phyloP scores from a whole-genome alignment of 805 yeast species.

The Yarrowia phangngaensis region DNA sequence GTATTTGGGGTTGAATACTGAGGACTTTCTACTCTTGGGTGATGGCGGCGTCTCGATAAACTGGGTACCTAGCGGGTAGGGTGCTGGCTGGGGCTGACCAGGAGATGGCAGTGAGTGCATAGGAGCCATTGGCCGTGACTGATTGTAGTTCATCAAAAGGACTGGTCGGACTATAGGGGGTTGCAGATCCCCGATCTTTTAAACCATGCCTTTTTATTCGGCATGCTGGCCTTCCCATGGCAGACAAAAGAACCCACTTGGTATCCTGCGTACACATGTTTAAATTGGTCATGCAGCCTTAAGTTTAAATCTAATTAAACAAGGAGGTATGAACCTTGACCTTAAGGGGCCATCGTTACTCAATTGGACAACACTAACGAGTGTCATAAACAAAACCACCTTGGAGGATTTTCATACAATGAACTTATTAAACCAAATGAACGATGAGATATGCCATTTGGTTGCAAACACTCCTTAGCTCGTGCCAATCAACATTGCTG shows the following conservation, averaged over 20 bases:
- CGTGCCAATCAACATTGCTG: no score
- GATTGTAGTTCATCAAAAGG: conserved; percentile 1
- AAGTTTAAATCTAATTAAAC: not conserved
- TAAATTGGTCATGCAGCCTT: conserved; percentile 25
- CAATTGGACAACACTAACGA: no score
- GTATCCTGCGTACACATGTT: conserved; percentile 18
- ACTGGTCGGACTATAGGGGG: no score
- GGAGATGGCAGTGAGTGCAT: conserved; percentile 25
- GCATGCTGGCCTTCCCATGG: conserved; percentile 11
- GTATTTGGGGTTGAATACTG: conserved; percentile 13
- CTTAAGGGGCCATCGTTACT: not conserved
- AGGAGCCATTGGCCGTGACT: conserved; percentile 10
- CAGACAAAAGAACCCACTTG: conserved; percentile 22
- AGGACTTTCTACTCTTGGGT: not conserved
- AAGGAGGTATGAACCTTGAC: not conserved
- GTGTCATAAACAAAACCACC: no score
- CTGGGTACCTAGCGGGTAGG: conserved; percentile 10
- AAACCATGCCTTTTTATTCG: conserved; percentile 16
- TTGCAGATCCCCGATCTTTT: conserved; percentile 8
- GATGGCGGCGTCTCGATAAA: conserved; percentile 19
- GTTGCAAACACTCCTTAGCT: no score
- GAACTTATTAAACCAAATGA: no score
- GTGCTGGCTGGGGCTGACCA: conserved; percentile 1
- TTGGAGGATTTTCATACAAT: no score
- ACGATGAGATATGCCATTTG: no score